Base-by-base conservation (phyloP, 257 asterid genomes). In the Nicotiana attenuata region DNA sequence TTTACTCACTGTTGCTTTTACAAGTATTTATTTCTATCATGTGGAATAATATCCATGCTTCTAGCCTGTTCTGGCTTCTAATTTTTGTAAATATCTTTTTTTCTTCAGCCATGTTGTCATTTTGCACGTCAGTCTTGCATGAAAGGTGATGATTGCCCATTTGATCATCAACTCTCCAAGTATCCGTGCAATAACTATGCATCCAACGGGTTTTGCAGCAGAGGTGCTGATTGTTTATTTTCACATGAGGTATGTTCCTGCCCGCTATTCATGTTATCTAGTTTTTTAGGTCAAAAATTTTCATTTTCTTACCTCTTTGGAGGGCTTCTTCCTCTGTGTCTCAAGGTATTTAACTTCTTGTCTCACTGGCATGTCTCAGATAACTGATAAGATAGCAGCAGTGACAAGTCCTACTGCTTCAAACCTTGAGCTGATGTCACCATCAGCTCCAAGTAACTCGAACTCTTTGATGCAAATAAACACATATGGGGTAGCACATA, bases 141-240 rank as follows among this genome's bases (percentile, higher is more conserved):
- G 99, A 96, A 96, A 90, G 99, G 99, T 81, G 97, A 96, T 63
- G 91, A 89, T 73, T 96, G 98, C 83, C 97, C 98, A 19, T 94
- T 63, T 85, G 99, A 96, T 83, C 99, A 96, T 79, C 86, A 91
- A 81, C 97, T 96, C 85, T 92, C 97, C 53, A 96, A 96, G 81
- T 96, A 92, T 86, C 97, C 93, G 14, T 94, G 99, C 92, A 84
- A 88, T 69, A 94, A 92, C 73, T 83, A 82, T 86, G 78, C 85
- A 57, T 38, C 91, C 80, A 89, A 77, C 3, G 97, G 97, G 78
- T 92, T 87, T 89, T 96, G 99, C 87, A 82, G 81, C 85, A 91
- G 99, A 88, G 97, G 98, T 80, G 87, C 93, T 80, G 88, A 86
- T 64, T 96, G 99, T 83, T 84, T 92, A 91, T 96, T 96, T 81